Evolutionary conservation across 257 asterid species (phyloP).

Genomic region (Nemophila menziesii): DNA sequence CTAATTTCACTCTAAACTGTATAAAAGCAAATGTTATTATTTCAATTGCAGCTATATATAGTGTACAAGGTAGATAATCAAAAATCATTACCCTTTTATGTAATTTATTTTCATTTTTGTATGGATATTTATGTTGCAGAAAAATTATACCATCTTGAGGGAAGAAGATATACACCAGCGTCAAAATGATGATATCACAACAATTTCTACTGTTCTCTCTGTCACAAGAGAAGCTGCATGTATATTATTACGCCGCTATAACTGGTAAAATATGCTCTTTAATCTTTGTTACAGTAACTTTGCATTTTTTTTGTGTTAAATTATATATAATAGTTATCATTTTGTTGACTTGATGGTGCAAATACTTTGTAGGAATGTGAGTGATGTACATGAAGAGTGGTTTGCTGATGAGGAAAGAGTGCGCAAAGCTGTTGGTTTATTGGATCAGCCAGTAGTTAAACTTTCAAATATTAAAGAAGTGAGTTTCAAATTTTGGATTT

Average conservation of each 20-base stretch:
- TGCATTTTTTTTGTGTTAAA: background rate
- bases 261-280: background rate
- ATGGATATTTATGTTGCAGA: constrained; percentile 4
- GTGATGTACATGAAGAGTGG: constrained; percentile 23
- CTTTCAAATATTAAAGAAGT: constrained; percentile 35
- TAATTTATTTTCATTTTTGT: background rate
- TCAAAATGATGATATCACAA: constrained; percentile 16
- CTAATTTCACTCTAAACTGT: too few relatives aligned
- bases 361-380: constrained; percentile 8
- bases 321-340: background rate
- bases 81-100: background rate
- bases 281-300: background rate
- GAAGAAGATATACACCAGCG: constrained; percentile 20
- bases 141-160: constrained; percentile 4
- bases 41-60: too few relatives aligned
- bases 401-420: constrained; percentile 21
- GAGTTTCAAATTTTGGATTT: constrained; percentile 8
- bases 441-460: constrained; percentile 41
- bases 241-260: constrained; percentile 14
- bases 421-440: constrained; percentile 48
- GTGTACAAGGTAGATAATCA: too few relatives aligned
- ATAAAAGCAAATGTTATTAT: too few relatives aligned
- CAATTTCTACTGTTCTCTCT: constrained; percentile 17
- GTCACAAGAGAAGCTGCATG: constrained; percentile 13
- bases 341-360: background rate